Evolutionary conservation across 1,139 yeast genomes (phyloP), one percentile per base, ranked within the genome.

Genomic region (Petasospora fabianii): DNA sequence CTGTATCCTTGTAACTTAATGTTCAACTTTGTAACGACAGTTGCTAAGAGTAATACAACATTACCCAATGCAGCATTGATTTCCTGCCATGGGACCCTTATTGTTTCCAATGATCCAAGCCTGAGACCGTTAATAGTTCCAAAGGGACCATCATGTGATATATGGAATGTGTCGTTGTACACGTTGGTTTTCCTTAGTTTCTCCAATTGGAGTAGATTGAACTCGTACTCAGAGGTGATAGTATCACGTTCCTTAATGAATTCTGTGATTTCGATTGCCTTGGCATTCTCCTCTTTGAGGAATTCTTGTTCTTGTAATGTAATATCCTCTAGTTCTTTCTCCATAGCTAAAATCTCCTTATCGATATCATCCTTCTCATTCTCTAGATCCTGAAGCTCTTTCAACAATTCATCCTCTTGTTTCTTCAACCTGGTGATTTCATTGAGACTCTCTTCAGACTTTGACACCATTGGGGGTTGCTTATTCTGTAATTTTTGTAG

Each of bases 51-150:
- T 15, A 88, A 60, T 4, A 86, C 74, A 3, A 90, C 66, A 53
- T 90, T 96, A 0, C 98, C 98, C 59, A 92, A 65, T 0, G 96
- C 97, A 1, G 95, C 94, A 57, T 90, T 92, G 30, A 88, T 80
- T 53, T 92, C 98, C 36, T 86, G 78, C 95, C 96, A 88, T 3
- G 94, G 84, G 0, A 90, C 77, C 38, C 67, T 73, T 43, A 69
- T 65, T 1, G 69, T 73, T 32, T 74, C 74, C 33, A 77, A 57
- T 18, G 77, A 64, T 0, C 97, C 98, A 12, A 92, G 60, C 41
- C 96, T 64, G 32, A 86, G 69, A 0, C 92, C 95, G 59, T 90
- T 90, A 20, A 92, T 90, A 0, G 94, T 84, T 1, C 95, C 97
- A 62, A 84, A 86, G 35, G 77, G 77, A 8, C 92, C 92, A 39